A percentile compares a stretch with the other conserved stretches of the same genome.
These are phyloP conservation scores for Volutella citrinella DNA, from an alignment of 2,329 filamentous ascomycete genomes.

Conservation along the genomic window DNA sequence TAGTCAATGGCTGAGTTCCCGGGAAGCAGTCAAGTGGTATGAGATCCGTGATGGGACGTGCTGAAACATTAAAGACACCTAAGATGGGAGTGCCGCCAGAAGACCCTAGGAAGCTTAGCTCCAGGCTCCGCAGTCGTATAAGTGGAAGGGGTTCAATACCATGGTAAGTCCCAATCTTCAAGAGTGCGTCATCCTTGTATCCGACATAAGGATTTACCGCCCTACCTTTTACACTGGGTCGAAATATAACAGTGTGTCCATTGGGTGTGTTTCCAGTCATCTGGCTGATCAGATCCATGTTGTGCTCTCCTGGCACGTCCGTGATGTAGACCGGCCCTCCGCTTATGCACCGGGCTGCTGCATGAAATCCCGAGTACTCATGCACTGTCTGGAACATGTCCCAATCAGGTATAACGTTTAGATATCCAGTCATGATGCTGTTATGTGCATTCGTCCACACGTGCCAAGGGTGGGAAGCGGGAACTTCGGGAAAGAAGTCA, in stretches of 20 bases:
- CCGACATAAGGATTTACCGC: constrained; percentile 70
- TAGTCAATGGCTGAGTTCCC: constrained; percentile 53
- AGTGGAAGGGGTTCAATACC: too few species aligned
- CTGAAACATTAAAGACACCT: constrained; percentile 79
- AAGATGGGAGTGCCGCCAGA: constrained; percentile 75
- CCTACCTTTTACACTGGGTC: constrained; percentile 72
- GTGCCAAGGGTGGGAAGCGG: constrained; percentile 87
- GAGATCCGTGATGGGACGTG: constrained; percentile 61
- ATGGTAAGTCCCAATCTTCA: constrained; percentile 78
- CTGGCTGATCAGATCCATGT: constrained; percentile 70
- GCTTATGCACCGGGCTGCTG: constrained; percentile 82
- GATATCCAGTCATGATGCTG: constrained; percentile 72
- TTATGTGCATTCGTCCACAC: constrained; percentile 94
- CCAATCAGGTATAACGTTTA: constrained; percentile 85
- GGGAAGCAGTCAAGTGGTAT: constrained; percentile 71
- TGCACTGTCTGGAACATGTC: constrained; percentile 67
- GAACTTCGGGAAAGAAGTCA: constrained; percentile 85
- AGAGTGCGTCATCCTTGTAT: constrained; percentile 69
- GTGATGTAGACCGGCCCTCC: constrained; percentile 95
- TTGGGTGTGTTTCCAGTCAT: constrained; percentile 74
- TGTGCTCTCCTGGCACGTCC: constrained; percentile 79
- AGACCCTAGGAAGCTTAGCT: too few species aligned
- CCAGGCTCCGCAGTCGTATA: too few species aligned
- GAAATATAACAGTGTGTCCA: constrained; percentile 75
- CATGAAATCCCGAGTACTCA: constrained; percentile 77